Percentiles rank a stretch among this genome's conserved stretches.
phyloP scores from a whole-genome alignment of 495 filamentous ascomycete species.

The Penicillium samsonianum region DNA sequence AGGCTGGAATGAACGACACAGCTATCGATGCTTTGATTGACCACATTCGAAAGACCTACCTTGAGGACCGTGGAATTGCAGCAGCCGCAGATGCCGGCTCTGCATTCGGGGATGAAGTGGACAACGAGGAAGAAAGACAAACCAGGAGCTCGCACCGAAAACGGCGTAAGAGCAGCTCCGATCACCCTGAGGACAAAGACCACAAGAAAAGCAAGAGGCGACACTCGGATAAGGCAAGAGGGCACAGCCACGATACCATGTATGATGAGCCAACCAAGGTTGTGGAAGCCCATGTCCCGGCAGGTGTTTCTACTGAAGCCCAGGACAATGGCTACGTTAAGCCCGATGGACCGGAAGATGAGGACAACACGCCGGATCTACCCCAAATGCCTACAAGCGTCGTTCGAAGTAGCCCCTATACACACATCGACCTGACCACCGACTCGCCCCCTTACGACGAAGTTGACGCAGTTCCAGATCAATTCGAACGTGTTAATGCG shows the following conservation, averaged over 20 bases:
- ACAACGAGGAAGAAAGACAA: conserved; percentile 12
- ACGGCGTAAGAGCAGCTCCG: not conserved
- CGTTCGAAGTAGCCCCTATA: not conserved
- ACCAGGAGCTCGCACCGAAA: not conserved
- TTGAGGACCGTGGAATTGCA: conserved; percentile 10
- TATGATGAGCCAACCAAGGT: not conserved
- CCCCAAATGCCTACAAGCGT: not conserved
- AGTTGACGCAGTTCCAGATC: not conserved
- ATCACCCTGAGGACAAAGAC: conserved; percentile 10
- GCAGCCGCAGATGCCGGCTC: conserved; percentile 5
- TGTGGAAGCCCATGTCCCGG: not conserved
- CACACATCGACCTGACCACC: not conserved
- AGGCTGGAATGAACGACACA: conserved; percentile 17
- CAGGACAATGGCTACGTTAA: too few relatives aligned
- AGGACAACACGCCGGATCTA: not conserved
- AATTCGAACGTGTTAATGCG: not conserved
- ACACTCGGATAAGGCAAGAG: not conserved
- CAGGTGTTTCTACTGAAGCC: not conserved
- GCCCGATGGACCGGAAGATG: not conserved
- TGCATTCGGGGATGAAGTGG: conserved; percentile 30
- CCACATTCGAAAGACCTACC: conserved; percentile 28
- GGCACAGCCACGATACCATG: not conserved
- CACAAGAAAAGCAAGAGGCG: conserved; percentile 21
- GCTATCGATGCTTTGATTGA: conserved; percentile 16
- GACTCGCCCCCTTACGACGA: not conserved